Conservation (phyloP, 2,329 filamentous ascomycete genomes). For the Hyphodiscus sp. region DNA sequence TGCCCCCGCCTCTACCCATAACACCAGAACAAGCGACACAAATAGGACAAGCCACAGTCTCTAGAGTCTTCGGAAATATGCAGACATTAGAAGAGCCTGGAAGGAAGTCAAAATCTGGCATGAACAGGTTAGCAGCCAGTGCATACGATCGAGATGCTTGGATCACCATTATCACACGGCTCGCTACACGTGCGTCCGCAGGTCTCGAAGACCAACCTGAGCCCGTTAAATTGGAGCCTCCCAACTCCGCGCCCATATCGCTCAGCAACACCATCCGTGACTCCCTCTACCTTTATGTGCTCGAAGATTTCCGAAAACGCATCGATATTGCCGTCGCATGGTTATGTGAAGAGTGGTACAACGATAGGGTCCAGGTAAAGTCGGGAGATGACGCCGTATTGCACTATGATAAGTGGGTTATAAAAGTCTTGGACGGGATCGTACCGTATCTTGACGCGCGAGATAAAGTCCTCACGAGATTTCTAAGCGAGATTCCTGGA, state of each 20-base stretch:
- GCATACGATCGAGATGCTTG: slow-evolving; percentile 83
- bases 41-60: slow-evolving; percentile 67
- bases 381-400: slow-evolving; percentile 41
- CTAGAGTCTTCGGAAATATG: slow-evolving; percentile 73
- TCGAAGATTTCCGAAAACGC: slow-evolving; percentile 85
- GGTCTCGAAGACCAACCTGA: slow-evolving; percentile 54
- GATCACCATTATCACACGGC: slow-evolving; percentile 78
- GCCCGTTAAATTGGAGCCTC: slow-evolving; percentile 50
- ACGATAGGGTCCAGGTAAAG: slow-evolving; percentile 58
- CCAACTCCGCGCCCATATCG: slow-evolving; percentile 33
- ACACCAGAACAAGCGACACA: slow-evolving; percentile 65
- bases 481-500: slow-evolving; percentile 84
- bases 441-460: slow-evolving; percentile 84
- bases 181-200: slow-evolving; percentile 72
- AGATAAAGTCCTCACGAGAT: slow-evolving; percentile 84
- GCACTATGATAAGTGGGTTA: slow-evolving; percentile 73
- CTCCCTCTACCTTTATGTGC: slow-evolving; percentile 73
- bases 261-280: slow-evolving; percentile 71
- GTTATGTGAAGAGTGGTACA: slow-evolving; percentile 98
- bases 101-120: slow-evolving; percentile 62
- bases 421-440: slow-evolving; percentile 82
- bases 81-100: slow-evolving; percentile 62
- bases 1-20: slow-evolving; percentile 70
- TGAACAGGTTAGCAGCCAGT: slow-evolving; percentile 78
- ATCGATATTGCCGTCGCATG: slow-evolving; percentile 89